Percentiles rank a stretch among this genome's conserved stretches.
Conservation (phyloP, 805 yeast genomes). For the Suhomyces kilbournensis region DNA sequence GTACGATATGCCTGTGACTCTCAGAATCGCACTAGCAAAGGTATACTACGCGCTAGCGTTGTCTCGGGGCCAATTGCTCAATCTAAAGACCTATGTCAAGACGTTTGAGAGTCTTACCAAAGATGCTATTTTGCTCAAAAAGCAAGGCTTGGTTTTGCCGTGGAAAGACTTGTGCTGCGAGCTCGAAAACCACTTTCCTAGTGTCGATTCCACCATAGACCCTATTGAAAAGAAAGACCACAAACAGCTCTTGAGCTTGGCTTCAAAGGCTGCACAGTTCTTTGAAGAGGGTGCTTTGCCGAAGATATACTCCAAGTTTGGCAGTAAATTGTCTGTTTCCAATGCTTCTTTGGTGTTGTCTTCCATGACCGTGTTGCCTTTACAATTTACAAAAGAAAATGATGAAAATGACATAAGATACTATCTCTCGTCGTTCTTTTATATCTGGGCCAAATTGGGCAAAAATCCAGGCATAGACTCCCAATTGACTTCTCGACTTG, state of each 20-base stretch:
- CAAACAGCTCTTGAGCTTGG: constrained; percentile 48
- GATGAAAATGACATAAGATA: constrained; percentile 44
- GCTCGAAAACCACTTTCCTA: constrained; percentile 29
- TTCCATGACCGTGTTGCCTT: constrained; percentile 56
- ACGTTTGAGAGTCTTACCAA: constrained; percentile 58
- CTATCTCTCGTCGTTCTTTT: constrained; percentile 64
- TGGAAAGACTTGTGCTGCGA: constrained; percentile 48
- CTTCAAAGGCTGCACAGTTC: constrained; percentile 52
- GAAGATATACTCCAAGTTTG: constrained; percentile 47
- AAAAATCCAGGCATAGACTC: constrained; percentile 54
- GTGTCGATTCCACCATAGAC: constrained; percentile 35
- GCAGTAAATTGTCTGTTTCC: constrained; percentile 51
- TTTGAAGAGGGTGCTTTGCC: constrained; percentile 50
- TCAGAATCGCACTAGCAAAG: constrained; percentile 58
- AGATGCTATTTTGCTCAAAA: constrained; percentile 32
- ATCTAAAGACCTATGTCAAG: constrained; percentile 57
- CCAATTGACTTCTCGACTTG: constrained; percentile 61
- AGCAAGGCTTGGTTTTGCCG: constrained; percentile 44
- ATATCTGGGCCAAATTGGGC: constrained; percentile 63
- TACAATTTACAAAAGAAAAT: constrained; percentile 28
- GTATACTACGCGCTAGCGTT: constrained; percentile 72
- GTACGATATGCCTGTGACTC: constrained; percentile 68
- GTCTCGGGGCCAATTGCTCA: constrained; percentile 67
- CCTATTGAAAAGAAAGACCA: constrained; percentile 48
- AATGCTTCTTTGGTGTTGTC: constrained; percentile 52